Evolutionary conservation across 441 rosid genomes (phyloP).

Genomic region (Geranium incanum): DNA sequence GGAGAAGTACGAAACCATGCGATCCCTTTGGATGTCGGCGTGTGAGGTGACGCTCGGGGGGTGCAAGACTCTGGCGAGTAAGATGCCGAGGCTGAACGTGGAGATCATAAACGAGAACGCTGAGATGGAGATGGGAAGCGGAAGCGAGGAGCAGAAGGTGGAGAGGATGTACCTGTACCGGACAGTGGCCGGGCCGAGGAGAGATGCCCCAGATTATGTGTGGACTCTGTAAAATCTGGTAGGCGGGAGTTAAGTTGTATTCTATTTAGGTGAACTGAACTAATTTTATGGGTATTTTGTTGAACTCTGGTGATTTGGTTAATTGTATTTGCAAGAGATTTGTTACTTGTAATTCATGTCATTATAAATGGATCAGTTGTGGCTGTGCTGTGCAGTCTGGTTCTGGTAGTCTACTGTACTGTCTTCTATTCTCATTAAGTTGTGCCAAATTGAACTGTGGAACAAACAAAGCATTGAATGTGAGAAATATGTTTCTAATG

Average conservation of each 20-base stretch:
- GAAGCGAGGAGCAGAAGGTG: conserved; percentile 47
- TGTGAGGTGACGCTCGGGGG: conserved; percentile 76
- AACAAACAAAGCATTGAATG: no score
- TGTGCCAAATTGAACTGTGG: no score
- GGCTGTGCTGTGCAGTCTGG: no score
- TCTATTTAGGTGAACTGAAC: conserved; percentile 25
- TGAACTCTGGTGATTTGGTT: conserved; percentile 24
- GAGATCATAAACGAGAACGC: conserved; percentile 66
- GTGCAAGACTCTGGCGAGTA: conserved; percentile 63
- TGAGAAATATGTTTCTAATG: no score
- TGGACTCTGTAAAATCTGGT: conserved; percentile 44
- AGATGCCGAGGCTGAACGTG: conserved; percentile 69
- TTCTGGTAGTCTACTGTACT: no score
- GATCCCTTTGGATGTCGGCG: conserved; percentile 99
- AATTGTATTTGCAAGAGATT: conserved; percentile 21
- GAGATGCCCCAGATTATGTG: conserved; percentile 69
- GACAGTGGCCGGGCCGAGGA: conserved; percentile 60
- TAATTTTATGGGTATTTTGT: conserved; percentile 27
- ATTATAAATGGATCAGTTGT: conserved; percentile 18
- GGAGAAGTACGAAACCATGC: conserved; percentile 93
- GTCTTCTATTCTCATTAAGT: no score
- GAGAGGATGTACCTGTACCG: conserved; percentile 82
- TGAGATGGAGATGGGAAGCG: conserved; percentile 27
- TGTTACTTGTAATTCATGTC: conserved; percentile 25
- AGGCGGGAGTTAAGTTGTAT: conserved; percentile 16